phyloP scores from a whole-genome alignment of 768 basidiomycete genomes.

The Lactifluus echinatus region DNA sequence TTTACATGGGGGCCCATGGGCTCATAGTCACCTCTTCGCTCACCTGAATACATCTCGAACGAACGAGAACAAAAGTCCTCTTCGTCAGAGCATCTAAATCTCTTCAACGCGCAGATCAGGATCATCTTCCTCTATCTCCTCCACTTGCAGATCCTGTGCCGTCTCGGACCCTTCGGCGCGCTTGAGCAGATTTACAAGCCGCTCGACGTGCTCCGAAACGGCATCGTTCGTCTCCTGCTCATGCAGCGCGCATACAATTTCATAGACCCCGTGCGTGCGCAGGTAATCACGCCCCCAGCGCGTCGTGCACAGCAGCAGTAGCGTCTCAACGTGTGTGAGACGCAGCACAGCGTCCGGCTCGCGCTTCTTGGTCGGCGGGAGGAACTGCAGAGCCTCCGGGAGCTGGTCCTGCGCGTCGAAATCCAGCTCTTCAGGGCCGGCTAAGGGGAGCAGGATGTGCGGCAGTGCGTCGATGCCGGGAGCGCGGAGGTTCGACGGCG shows the following conservation, averaged over 20 bases:
- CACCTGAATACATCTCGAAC: no score
- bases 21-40: no score
- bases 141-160: conserved; percentile 29
- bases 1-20: no score
- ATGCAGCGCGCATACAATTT: conserved; percentile 73
- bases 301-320: conserved; percentile 83
- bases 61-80: no score
- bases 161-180: conserved; percentile 58
- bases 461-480: conserved; percentile 82
- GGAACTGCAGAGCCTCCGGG: conserved; percentile 76
- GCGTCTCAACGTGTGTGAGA: conserved; percentile 78
- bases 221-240: conserved; percentile 70
- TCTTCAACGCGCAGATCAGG: conserved; percentile 71
- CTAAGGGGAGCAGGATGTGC: conserved; percentile 80
- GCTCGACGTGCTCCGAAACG: conserved; percentile 82
- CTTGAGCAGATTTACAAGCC: conserved; percentile 80
- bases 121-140: conserved; percentile 30
- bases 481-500: conserved; percentile 47
- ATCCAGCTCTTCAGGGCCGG: conserved; percentile 93
- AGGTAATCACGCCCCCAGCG: conserved; percentile 81
- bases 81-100: conserved; percentile 43
- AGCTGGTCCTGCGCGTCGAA: conserved; percentile 88
- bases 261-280: conserved; percentile 76
- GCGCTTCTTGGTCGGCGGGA: conserved; percentile 74
- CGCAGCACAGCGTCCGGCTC: conserved; percentile 73